phyloP scores from a whole-genome alignment of 768 basidiomycete genomes.

The Macrolepiota albuminosa region DNA sequence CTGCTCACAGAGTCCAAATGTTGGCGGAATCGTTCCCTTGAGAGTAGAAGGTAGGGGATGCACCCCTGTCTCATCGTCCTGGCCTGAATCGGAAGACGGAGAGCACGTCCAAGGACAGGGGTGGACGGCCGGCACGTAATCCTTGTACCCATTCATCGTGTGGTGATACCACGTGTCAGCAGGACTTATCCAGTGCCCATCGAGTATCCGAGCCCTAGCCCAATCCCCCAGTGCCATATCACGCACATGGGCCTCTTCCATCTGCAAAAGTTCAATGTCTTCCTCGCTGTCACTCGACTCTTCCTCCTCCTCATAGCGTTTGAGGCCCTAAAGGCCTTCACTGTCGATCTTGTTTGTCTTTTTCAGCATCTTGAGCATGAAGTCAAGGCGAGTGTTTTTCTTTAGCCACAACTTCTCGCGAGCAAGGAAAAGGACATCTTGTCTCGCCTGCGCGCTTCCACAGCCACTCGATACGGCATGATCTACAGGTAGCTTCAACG shows the following conservation, averaged over 20 bases:
- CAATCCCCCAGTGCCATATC: constrained; percentile 37
- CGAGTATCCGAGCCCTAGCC: too few species aligned
- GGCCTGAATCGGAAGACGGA: too few species aligned
- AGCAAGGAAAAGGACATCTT: constrained; percentile 43
- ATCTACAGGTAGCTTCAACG: constrained; percentile 61
- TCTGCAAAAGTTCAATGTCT: constrained; percentile 35
- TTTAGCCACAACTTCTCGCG: constrained; percentile 44
- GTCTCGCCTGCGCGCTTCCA: constrained; percentile 51
- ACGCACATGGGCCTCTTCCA: constrained; percentile 37
- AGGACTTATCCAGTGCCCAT: too few species aligned
- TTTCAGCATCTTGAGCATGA: constrained; percentile 41
- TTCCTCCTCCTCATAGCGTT: constrained; percentile 25
- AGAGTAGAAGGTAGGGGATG: constrained; percentile 46
- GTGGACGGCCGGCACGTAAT: too few species aligned
- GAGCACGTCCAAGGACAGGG: too few species aligned
- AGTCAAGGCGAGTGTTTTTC: constrained; percentile 56
- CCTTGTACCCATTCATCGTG: too few species aligned
- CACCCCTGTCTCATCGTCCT: too few species aligned
- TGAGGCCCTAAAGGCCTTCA: constrained; percentile 7
- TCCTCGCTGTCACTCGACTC: constrained; percentile 43
- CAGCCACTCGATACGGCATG: constrained; percentile 26
- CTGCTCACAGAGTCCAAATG: constrained; percentile 59
- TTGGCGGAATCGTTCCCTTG: constrained; percentile 52
- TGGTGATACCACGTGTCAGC: too few species aligned
- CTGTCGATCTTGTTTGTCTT: constrained; percentile 23